phyloP scores from a whole-genome alignment of 352 stramenopile species.

The Phytophthora colocasiae region DNA sequence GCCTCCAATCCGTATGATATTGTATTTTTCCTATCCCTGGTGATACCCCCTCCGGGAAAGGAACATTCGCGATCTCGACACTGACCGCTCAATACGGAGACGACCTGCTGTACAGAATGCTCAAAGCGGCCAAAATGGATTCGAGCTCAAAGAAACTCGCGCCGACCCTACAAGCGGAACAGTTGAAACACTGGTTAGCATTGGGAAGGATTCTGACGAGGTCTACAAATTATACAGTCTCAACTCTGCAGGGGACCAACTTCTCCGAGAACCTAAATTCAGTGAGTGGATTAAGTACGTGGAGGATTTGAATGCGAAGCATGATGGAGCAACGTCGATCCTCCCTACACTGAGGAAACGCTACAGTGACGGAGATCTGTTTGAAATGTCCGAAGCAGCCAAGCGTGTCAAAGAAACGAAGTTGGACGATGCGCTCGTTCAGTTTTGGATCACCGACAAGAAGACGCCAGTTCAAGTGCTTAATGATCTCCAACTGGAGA shows the following conservation, averaged over 20 bases:
- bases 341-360: background rate
- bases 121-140: background rate
- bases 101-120: background rate
- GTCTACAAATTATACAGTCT: background rate
- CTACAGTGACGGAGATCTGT: background rate
- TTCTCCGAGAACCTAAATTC: background rate
- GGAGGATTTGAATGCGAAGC: background rate
- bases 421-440: too few relatives aligned
- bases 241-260: background rate
- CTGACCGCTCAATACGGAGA: background rate
- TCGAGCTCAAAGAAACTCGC: background rate
- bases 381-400: background rate
- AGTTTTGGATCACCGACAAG: background rate
- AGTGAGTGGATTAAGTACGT: background rate
- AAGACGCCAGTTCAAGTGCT: background rate
- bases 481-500: background rate
- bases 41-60: background rate
- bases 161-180: background rate
- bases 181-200: background rate
- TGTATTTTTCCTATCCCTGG: too few relatives aligned
- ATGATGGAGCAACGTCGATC: background rate
- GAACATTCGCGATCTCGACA: background rate
- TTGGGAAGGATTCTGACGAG: background rate
- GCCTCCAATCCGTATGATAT: too few relatives aligned
- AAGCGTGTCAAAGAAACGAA: background rate